Conservation (phyloP, 768 basidiomycete genomes). For the Serendipita indica region DNA sequence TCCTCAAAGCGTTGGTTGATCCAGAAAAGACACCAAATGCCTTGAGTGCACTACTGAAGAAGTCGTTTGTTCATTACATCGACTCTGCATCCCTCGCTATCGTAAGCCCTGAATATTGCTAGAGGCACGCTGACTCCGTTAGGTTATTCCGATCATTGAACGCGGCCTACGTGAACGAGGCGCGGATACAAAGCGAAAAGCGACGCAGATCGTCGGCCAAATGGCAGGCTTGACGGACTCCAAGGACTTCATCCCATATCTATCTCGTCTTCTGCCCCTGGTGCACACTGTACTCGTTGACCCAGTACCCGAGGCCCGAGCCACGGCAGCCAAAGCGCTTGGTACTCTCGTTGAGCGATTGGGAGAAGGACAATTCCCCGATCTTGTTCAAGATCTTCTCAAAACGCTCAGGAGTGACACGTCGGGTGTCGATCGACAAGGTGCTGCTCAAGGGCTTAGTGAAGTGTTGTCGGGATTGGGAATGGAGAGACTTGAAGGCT, state of each 20-base stretch:
- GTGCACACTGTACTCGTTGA: conserved; percentile 89
- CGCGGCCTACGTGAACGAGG: conserved; percentile 83
- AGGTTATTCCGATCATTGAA: conserved; percentile 93
- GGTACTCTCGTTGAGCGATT: conserved; percentile 94
- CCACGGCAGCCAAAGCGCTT: conserved; percentile 91
- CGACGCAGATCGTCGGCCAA: conserved; percentile 96
- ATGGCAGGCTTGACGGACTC: conserved; percentile 78
- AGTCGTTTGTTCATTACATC: conserved; percentile 95
- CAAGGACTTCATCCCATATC: conserved; percentile 88
- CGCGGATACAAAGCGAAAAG: conserved; percentile 88
- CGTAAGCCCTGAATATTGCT: conserved; percentile 30
- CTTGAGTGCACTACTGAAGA: conserved; percentile 72
- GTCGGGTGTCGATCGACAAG: conserved; percentile 92
- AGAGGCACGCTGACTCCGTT: neutral
- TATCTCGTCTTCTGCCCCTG: conserved; percentile 75
- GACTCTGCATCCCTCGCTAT: conserved; percentile 92
- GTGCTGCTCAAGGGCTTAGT: conserved; percentile 91
- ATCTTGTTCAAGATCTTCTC: conserved; percentile 79
- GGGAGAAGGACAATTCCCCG: conserved; percentile 89
- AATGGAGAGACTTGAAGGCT: conserved; percentile 90
- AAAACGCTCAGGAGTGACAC: conserved; percentile 83
- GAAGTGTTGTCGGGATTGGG: conserved; percentile 92
- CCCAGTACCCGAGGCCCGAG: conserved; percentile 94
- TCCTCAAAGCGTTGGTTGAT: conserved; percentile 91
- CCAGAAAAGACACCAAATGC: conserved; percentile 82